Evolutionary conservation across 2,329 filamentous ascomycete genomes (phyloP).

Genomic region (Fusarium papillatum): DNA sequence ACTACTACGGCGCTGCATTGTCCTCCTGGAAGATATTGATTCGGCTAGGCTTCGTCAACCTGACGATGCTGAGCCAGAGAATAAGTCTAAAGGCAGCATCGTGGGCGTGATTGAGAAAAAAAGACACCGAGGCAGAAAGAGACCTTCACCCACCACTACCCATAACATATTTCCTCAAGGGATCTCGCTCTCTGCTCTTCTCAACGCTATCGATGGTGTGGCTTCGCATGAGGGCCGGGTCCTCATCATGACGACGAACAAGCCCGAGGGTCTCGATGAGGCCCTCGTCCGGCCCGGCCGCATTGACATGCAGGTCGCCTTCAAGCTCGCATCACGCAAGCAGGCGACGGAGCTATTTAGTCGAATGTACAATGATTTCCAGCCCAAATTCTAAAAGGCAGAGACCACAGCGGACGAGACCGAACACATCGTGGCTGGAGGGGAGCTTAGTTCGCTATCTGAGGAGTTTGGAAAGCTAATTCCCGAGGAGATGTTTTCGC

Average conservation of each 20-base stretch:
- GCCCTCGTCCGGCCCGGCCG: not conserved
- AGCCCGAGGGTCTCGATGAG: not conserved
- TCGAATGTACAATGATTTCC: not conserved
- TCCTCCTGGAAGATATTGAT: not conserved
- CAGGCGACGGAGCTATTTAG: not conserved
- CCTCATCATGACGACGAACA: not conserved
- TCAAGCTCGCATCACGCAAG: not conserved
- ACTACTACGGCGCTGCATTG: not conserved
- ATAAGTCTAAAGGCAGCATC: not conserved
- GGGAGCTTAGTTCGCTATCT: not conserved
- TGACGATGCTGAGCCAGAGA: not conserved
- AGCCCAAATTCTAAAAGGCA: not conserved
- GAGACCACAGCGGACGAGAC: not conserved
- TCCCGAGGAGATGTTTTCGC: not conserved
- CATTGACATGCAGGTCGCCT: not conserved
- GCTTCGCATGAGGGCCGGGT: not conserved
- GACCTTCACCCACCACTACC: not conserved
- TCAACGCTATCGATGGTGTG: not conserved
- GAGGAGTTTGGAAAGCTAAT: not conserved
- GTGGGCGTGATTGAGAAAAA: not conserved
- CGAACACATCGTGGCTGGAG: not conserved
- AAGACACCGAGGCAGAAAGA: not conserved
- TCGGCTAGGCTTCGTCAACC: not conserved
- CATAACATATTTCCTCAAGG: not conserved
- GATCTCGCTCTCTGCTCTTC: not conserved